Base-by-base conservation (phyloP, 306 rosid genomes). In the Neltuma alba region DNA sequence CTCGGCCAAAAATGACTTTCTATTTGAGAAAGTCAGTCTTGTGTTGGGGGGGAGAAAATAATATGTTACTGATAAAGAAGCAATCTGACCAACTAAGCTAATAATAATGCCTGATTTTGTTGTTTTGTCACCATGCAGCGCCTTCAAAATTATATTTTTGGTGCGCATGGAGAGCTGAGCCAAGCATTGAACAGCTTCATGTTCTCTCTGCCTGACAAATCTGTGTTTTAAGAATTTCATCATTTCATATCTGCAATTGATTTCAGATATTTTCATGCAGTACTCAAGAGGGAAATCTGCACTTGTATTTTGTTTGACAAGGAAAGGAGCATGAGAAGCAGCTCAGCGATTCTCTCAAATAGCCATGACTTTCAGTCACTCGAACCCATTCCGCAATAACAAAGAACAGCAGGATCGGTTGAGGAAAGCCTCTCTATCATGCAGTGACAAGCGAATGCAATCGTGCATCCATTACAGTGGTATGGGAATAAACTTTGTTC, bases 241-340 rank as follows among this genome's bases (percentile, higher is more conserved):
- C 38, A 48, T 75, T 78, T 77, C 64, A 28, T 37, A 44, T 69
- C 50, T 70, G 45, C 60, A 86, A 63, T 20, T 85, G 80, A 73
- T 87, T 50, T 80, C 90, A 94, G 99, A 94, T 91, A 83, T 92
- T 74, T 93, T 94, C 81, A 94, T 92, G 99, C 97, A 91, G 80
- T 87, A 85, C 87, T 91, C 99, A 38, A 91, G 88, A 88, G 97
- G 97, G 50, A 91, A 91, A 86, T 89, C 99, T 55, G 99, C 97
- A 0, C 89, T 94, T 81, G 80, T 94, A 45, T 94, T 94, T 86
- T 94, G 99, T 80, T 92, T 97, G 74, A 94, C 99, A 78, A 89
- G 99, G 85, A 94, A 92, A 85, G 99, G 99, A 75, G 99, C 99
- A 60, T 97, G 92, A 84, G 99, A 94, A 90, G 99, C 95, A 67